These are phyloP conservation scores for Aurantiochytrium sp. DNA, from an alignment of 108 stramenopile species.

Conservation along the genomic window DNA sequence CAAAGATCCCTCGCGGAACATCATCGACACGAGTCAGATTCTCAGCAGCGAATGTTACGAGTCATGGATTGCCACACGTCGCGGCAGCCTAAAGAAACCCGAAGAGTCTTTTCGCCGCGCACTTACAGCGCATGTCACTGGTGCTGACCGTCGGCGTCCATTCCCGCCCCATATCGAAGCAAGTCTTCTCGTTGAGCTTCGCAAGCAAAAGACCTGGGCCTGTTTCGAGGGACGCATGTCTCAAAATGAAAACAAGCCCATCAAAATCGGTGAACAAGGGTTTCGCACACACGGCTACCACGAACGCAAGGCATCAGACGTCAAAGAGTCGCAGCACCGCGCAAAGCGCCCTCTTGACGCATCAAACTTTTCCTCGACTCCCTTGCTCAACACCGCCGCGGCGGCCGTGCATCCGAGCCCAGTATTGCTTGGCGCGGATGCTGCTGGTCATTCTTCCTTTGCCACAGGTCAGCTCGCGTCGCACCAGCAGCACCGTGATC, in stretches of 20 bases:
- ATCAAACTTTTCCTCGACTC: background rate
- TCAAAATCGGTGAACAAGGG: background rate
- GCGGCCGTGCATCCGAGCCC: background rate
- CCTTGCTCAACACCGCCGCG: background rate
- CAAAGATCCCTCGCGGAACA: background rate
- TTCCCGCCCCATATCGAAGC: background rate
- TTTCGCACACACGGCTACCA: background rate
- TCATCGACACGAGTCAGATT: background rate
- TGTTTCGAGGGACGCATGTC: background rate
- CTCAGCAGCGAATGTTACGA: slow-evolving; percentile 2
- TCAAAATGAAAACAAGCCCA: background rate
- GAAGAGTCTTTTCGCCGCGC: slow-evolving; percentile 9
- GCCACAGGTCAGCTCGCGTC: background rate
- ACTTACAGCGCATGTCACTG: background rate
- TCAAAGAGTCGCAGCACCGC: background rate
- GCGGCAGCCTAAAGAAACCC: background rate
- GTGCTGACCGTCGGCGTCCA: background rate
- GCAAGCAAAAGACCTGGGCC: background rate
- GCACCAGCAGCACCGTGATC: background rate
- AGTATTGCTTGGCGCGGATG: background rate
- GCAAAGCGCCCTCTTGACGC: background rate
- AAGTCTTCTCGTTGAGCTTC: background rate
- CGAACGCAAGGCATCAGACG: background rate
- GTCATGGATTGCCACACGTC: background rate
- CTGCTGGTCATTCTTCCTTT: background rate